Base-by-base conservation (phyloP, 352 stramenopile genomes). In the Phytophthora fragariae region DNA sequence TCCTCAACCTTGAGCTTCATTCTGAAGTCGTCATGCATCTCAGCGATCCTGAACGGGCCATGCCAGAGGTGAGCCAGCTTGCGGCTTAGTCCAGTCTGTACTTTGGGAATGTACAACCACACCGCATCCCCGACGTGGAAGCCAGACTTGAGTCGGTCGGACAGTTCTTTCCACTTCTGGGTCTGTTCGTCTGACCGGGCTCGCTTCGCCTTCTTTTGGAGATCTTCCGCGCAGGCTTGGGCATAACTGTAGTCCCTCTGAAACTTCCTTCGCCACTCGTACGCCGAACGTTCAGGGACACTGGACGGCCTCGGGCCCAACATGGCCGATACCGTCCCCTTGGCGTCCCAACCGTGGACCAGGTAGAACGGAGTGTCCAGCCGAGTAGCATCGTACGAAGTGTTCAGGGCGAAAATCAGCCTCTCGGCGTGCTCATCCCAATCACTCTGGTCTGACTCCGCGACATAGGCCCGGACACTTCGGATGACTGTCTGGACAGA, bases 401-500 rank as follows among this genome's bases (percentile, higher is more conserved):
- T 70, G 27, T 62, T 78, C 12, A 76, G 5, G 0, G 69, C 57
- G 35, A 73, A 74, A 67, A 73, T 76, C 15, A 83, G 44, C 2
- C 50, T 54, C 11, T 77, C 61, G 0, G 62, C 70, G 0, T 79
- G 17, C 0, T 76, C 65, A 1, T 86, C 76, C 65, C 79, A 86
- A 27, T 81, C 79, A 12, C 50, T 59, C 54, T 83, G 72, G 9
- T 46, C 59, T 61, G 53, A 0, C 64, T 76, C 46, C 72, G 56
- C 1, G 37, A 73, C 27, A 29, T 82, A 83, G 0, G 57, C 33
- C 6, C 29, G 19, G 19, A 82, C 44, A 6, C 39, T 57, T 5
- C 50, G 31, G 14, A 78, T 65, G 0, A 86, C 65, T 0, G 78
- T 75, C 52, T 82, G 74, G 1, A 77, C 70, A 0, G 65, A 78